phyloP scores from a whole-genome alignment of 2,329 filamentous ascomycete genomes.

The Alternaria alternata region DNA sequence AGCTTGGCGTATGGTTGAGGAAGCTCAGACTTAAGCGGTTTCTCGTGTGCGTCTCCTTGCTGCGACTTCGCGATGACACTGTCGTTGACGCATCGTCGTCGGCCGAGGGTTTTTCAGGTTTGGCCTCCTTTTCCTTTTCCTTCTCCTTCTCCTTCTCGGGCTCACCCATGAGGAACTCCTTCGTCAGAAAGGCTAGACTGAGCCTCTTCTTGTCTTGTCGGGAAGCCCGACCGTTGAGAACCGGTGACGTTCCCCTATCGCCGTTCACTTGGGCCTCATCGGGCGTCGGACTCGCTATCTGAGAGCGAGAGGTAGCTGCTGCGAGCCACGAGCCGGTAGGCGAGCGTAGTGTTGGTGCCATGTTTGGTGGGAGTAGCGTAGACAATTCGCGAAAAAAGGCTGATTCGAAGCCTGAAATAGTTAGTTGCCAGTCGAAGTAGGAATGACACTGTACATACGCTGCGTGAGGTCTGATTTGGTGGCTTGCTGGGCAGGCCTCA shows the following conservation, averaged over 20 bases:
- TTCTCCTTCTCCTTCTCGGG: constrained; percentile 18
- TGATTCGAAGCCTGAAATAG: constrained; percentile 54
- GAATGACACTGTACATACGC: constrained; percentile 61
- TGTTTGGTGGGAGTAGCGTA: constrained; percentile 48
- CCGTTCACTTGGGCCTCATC: constrained; percentile 38
- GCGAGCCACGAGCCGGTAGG: constrained; percentile 47
- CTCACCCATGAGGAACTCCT: constrained; percentile 43
- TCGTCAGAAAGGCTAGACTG: constrained; percentile 50
- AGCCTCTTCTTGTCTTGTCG: constrained; percentile 52
- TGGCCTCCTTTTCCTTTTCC: constrained; percentile 23
- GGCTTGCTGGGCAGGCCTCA: constrained; percentile 68
- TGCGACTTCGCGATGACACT: constrained; percentile 39
- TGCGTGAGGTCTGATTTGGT: constrained; percentile 68
- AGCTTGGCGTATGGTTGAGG: constrained; percentile 33
- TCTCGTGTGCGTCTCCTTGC: constrained; percentile 39
- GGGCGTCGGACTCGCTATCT: constrained; percentile 35
- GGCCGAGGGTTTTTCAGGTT: constrained; percentile 23
- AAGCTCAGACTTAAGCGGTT: constrained; percentile 44
- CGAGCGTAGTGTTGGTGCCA: constrained; percentile 39
- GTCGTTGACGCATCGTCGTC: constrained; percentile 37
- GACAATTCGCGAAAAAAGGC: constrained; percentile 56
- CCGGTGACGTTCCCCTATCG: constrained; percentile 31
- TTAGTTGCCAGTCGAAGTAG: constrained; percentile 17
- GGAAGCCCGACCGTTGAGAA: constrained; percentile 31
- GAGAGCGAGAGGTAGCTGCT: constrained; percentile 38